Conservation (phyloP, 78 protist species). For the Neovahlkampfia damariscottae region DNA sequence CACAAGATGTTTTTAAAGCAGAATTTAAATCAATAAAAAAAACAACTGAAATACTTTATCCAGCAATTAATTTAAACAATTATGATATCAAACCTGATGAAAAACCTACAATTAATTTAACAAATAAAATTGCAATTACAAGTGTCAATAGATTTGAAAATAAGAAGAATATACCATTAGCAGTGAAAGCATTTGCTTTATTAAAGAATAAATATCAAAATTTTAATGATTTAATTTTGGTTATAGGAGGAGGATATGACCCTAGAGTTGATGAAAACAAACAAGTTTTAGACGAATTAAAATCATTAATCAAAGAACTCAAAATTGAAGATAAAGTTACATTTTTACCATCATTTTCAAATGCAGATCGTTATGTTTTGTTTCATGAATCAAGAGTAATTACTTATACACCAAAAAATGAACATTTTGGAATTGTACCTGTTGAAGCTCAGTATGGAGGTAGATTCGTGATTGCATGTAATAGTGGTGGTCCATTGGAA, state of each 20-base stretch:
- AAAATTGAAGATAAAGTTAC: constrained; percentile 28
- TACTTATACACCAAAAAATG: constrained; percentile 89
- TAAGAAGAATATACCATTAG: constrained; percentile 82
- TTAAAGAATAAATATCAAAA: not conserved
- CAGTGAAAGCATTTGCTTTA: constrained; percentile 60
- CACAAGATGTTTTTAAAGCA: constrained; percentile 26
- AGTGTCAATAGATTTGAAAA: constrained; percentile 92
- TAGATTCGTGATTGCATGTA: constrained; percentile 69
- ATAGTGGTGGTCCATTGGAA: constrained; percentile 86
- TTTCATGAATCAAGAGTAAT: constrained; percentile 13
- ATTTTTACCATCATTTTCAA: constrained; percentile 35
- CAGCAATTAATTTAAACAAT: constrained; percentile 38
- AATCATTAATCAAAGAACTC: not conserved
- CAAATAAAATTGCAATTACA: constrained; percentile 19
- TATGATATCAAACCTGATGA: constrained; percentile 17
- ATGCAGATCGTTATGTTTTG: constrained; percentile 4
- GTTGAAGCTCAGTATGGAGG: constrained; percentile 71
- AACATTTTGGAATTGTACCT: constrained; percentile 98
- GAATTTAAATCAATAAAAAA: constrained; percentile 37
- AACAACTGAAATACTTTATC: constrained; percentile 48
- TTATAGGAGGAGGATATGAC: constrained; percentile 84
- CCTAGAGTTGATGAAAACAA: constrained; percentile 66
- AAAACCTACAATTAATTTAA: not conserved
- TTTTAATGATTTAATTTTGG: not conserved
- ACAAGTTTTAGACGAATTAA: constrained; percentile 52